Conservation (phyloP, 306 rosid species). For the Leucaena leucocephala region DNA sequence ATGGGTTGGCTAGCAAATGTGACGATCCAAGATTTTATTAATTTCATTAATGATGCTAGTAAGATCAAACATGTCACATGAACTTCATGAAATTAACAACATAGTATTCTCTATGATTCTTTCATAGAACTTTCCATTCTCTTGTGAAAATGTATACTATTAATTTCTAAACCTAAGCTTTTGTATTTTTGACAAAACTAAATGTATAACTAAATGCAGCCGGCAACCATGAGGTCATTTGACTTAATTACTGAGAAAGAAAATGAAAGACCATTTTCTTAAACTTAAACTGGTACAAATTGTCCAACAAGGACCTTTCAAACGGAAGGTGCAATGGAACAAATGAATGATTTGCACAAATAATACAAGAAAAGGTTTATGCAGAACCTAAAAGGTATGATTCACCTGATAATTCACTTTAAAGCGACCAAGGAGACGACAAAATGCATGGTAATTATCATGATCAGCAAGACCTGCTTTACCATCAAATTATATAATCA, state of each 20-base stretch:
- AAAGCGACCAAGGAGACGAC: slow-evolving; percentile 56
- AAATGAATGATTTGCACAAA: background rate
- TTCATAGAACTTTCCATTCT: background rate
- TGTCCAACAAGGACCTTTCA: background rate
- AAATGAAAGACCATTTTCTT: background rate
- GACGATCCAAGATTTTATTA: background rate
- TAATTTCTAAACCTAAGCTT: slow-evolving; percentile 1
- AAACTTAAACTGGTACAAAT: background rate
- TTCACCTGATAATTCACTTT: slow-evolving; percentile 51
- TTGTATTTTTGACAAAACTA: background rate
- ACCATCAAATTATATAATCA: slow-evolving; percentile 24
- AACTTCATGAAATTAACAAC: background rate
- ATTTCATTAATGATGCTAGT: background rate
- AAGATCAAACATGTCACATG: background rate
- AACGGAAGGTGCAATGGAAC: background rate
- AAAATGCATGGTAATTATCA: slow-evolving; percentile 52
- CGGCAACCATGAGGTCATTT: background rate
- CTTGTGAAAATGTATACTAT: background rate
- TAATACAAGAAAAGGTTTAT: background rate
- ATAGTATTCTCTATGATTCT: background rate
- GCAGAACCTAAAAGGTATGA: slow-evolving; percentile 15
- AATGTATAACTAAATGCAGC: background rate
- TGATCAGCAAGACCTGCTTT: slow-evolving; percentile 51
- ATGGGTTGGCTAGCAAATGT: background rate
- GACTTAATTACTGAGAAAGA: background rate